Conservation (phyloP, 177 flowering plant species). For the Vitis hybrid region DNA sequence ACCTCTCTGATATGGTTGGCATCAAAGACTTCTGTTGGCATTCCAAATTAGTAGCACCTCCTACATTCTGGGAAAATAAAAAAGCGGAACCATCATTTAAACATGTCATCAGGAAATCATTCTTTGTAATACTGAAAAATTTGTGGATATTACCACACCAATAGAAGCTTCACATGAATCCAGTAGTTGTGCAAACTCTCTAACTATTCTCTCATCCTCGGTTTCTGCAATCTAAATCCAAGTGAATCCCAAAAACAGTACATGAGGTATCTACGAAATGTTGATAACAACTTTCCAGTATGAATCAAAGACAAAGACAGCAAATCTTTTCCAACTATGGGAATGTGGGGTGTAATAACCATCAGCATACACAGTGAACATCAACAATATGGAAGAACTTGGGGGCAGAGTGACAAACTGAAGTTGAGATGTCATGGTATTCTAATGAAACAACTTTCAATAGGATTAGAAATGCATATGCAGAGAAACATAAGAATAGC, state of each 20-base stretch:
- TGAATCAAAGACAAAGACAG: background rate
- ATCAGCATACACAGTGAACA: too few species aligned
- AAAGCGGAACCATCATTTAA: background rate
- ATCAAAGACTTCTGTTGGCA: constrained; percentile 10
- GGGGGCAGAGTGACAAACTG: too few species aligned
- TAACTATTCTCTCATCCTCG: constrained; percentile 62
- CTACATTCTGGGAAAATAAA: constrained; percentile 33
- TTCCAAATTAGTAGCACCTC: constrained; percentile 12
- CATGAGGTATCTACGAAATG: background rate
- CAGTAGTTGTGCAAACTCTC: constrained; percentile 66
- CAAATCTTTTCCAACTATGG: background rate
- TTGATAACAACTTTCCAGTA: background rate
- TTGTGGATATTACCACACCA: constrained; percentile 28
- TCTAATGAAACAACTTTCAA: too few species aligned
- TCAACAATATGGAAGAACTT: too few species aligned
- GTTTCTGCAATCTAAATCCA: constrained; percentile 58
- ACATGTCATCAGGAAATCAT: background rate
- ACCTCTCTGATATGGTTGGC: constrained; percentile 62
- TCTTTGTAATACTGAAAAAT: background rate
- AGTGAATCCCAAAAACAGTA: constrained; percentile 17
- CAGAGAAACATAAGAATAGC: too few species aligned
- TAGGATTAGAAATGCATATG: too few species aligned
- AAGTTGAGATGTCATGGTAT: too few species aligned
- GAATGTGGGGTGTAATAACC: background rate
- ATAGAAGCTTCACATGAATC: constrained; percentile 51